A percentile compares a stretch with the other conserved stretches of the same genome.
phyloP scores from a whole-genome alignment of 768 basidiomycete genomes.

The Hygrocybe coccinea region DNA sequence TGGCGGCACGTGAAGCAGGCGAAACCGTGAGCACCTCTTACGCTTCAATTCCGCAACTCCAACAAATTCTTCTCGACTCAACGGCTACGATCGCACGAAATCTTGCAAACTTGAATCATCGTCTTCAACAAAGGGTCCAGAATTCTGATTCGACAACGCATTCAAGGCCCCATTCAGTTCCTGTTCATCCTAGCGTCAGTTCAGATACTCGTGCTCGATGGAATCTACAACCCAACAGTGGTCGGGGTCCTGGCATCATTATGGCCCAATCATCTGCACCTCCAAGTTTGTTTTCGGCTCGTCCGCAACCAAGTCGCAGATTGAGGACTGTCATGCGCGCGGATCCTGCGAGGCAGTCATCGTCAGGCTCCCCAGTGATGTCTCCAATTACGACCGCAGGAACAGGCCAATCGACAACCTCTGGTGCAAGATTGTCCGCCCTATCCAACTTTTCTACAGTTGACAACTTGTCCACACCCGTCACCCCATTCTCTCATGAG shows the following conservation, averaged over 20 bases:
- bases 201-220: constrained; percentile 6
- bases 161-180: background rate
- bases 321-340: constrained; percentile 8
- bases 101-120: constrained; percentile 1
- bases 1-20: constrained; percentile 26
- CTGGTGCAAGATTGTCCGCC: constrained; percentile 30
- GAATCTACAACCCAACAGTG: constrained; percentile 3
- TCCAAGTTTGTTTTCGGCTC: background rate
- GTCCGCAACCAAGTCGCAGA: constrained; percentile 7
- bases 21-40: background rate
- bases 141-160: background rate
- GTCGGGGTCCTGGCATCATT: background rate
- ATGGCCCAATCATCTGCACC: background rate
- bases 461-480: constrained; percentile 36
- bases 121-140: constrained; percentile 1
- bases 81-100: constrained; percentile 6
- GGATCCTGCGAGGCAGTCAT: constrained; percentile 14
- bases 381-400: constrained; percentile 4
- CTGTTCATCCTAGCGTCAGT: background rate
- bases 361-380: constrained; percentile 21
- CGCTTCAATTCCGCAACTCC: constrained; percentile 7
- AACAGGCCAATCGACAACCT: constrained; percentile 14
- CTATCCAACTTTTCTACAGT: constrained; percentile 38
- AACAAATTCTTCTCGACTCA: constrained; percentile 12
- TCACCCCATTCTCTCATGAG: constrained; percentile 25